Percentiles rank a stretch among this genome's conserved stretches.
Evolutionary conservation across 2,329 filamentous ascomycete species (phyloP).

Genomic region (Tolypocladium tropicale): DNA sequence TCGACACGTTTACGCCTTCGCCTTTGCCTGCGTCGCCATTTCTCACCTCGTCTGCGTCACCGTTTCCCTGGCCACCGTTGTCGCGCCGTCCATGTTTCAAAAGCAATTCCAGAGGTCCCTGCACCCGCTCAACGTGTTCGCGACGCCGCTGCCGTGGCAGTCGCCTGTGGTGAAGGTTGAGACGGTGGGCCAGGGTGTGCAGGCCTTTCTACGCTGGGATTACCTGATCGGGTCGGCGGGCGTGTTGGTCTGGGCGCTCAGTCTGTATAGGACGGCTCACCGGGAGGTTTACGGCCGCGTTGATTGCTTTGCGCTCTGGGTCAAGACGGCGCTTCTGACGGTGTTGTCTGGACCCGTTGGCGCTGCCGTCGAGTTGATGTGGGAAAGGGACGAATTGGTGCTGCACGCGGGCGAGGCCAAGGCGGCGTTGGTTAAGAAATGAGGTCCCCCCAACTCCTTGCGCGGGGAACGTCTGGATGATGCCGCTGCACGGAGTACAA

Average conservation of each 20-base stretch:
- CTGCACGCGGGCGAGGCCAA: background rate
- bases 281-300: background rate
- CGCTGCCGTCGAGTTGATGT: conserved; percentile 10
- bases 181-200: conserved; percentile 8
- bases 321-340: conserved; percentile 3
- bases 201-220: conserved; percentile 10
- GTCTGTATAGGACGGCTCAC: conserved; percentile 3
- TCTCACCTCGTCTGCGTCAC: background rate
- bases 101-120: conserved; percentile 1
- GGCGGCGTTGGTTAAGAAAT: background rate
- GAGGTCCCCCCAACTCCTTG: background rate
- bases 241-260: conserved; percentile 9
- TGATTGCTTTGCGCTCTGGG: background rate
- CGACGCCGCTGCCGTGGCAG: conserved; percentile 7
- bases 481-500: too few species aligned
- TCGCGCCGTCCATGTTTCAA: conserved; percentile 5
- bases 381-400: conserved; percentile 8
- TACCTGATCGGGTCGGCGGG: conserved; percentile 8
- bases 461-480: too few species aligned
- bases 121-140: conserved; percentile 8
- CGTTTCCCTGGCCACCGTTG: background rate
- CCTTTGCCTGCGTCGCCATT: background rate
- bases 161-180: conserved; percentile 3
- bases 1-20: background rate
- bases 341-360: conserved; percentile 6